Evolutionary conservation across 441 rosid genomes (phyloP).

Genomic region (Syzygium syzygioides): DNA sequence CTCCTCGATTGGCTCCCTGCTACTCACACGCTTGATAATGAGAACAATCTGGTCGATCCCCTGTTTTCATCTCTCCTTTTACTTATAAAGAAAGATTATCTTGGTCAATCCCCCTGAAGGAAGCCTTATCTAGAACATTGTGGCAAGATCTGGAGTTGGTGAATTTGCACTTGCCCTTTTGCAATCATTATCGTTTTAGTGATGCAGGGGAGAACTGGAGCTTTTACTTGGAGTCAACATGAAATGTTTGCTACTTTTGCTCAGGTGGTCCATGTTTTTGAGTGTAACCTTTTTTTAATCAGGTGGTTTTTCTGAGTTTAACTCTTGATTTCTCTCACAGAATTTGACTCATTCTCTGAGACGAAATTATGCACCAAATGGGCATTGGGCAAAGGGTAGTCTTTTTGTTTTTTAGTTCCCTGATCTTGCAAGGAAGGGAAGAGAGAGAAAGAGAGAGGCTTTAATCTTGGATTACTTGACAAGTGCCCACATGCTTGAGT

Average conservation of each 20-base stretch:
- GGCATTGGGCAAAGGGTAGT: background rate
- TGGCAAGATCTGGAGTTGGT: background rate
- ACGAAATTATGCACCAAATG: background rate
- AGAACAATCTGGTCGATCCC: background rate
- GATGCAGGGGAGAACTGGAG: background rate
- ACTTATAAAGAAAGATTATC: background rate
- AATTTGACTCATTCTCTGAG: background rate
- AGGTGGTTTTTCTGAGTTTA: background rate
- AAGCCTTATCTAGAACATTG: background rate
- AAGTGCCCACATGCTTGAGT: slow-evolving; percentile 28
- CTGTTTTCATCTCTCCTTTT: background rate
- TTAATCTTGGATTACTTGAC: slow-evolving; percentile 21
- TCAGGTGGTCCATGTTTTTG: background rate
- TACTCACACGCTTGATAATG: background rate
- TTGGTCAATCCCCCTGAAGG: background rate
- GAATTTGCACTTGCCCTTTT: background rate
- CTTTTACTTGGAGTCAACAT: background rate
- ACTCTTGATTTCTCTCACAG: background rate
- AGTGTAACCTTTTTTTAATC: background rate
- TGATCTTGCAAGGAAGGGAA: background rate
- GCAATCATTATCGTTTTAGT: background rate
- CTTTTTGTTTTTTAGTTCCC: background rate
- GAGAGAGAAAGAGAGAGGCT: background rate
- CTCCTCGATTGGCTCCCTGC: background rate
- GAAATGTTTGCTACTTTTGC: background rate